phyloP scores from a whole-genome alignment of 2,329 filamentous ascomycete genomes.

The Verruconis gallopava region DNA sequence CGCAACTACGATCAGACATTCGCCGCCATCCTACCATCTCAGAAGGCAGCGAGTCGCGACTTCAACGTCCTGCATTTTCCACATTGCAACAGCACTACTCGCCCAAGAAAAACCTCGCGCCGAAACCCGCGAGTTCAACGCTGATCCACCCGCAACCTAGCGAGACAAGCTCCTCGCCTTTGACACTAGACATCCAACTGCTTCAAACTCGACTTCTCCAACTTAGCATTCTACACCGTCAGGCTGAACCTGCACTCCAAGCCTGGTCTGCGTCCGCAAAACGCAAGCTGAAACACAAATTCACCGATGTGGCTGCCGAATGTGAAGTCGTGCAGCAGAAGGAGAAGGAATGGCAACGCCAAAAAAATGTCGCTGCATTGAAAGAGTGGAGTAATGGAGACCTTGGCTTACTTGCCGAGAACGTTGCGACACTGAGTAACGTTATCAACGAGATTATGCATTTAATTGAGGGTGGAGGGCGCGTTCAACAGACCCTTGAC shows the following conservation, averaged over 20 bases:
- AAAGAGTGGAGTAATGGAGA: conserved; percentile 22
- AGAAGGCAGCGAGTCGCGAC: neutral
- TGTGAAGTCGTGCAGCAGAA: conserved; percentile 23
- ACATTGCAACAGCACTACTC: conserved; percentile 11
- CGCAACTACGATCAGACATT: conserved; percentile 1
- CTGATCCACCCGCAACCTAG: conserved; percentile 12
- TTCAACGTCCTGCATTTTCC: conserved; percentile 5
- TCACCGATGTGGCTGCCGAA: conserved; percentile 24
- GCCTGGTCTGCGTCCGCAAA: conserved; percentile 24
- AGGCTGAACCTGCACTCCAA: conserved; percentile 15
- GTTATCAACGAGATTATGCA: conserved; percentile 24
- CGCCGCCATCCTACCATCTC: conserved; percentile 1
- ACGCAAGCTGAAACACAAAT: conserved; percentile 18
- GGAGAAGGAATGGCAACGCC: conserved; percentile 24
- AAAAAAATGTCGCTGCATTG: conserved; percentile 24
- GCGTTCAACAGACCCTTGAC: conserved; percentile 18
- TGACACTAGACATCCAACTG: conserved; percentile 16
- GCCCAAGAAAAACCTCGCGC: conserved; percentile 7
- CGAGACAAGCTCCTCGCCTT: neutral
- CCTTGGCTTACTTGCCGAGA: conserved; percentile 19
- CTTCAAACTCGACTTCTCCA: conserved; percentile 27
- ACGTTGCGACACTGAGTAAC: conserved; percentile 23
- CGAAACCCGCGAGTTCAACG: conserved; percentile 8
- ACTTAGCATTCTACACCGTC: conserved; percentile 23
- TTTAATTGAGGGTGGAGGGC: conserved; percentile 20